phyloP scores from a whole-genome alignment of 2,329 filamentous ascomycete species.

The Aspergillus calidoustus region DNA sequence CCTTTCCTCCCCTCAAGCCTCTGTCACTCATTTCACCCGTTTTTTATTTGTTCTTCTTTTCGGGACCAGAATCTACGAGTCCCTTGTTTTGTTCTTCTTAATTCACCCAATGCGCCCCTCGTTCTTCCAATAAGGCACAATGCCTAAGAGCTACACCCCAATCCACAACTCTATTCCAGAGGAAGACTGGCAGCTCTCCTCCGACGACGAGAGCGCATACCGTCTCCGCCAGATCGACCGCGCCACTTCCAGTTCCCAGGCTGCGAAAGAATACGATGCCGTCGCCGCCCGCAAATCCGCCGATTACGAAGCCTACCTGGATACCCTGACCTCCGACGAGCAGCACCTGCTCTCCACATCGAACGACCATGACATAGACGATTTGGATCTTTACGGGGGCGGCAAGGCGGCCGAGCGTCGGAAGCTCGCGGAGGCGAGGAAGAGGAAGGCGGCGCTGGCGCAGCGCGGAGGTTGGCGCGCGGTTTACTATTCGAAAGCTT shows the following conservation, averaged over 20 bases:
- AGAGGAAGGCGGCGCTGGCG: constrained; percentile 9
- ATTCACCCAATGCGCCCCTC: neutral
- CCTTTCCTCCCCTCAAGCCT: neutral
- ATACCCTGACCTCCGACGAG: constrained; percentile 30
- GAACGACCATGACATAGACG: constrained; percentile 24
- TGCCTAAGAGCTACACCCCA: constrained; percentile 23
- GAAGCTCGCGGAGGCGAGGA: constrained; percentile 10
- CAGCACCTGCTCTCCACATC: constrained; percentile 28
- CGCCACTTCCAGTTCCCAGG: constrained; percentile 3
- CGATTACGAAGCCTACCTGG: constrained; percentile 30
- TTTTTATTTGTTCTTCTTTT: neutral
- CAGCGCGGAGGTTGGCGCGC: constrained; percentile 22
- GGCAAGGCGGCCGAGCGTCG: constrained; percentile 8
- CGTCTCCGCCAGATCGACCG: constrained; percentile 24
- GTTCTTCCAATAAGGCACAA: constrained; percentile 18
- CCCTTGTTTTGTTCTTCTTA: neutral
- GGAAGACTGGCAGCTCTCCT: constrained; percentile 20
- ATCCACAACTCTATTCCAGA: constrained; percentile 27
- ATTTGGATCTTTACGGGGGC: constrained; percentile 20
- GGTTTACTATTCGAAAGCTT: constrained; percentile 26
- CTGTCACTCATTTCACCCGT: neutral
- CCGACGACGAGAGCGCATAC: constrained; percentile 17
- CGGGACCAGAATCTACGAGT: neutral
- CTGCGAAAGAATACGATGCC: constrained; percentile 10
- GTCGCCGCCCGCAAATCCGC: constrained; percentile 24